Evolutionary conservation across 495 filamentous ascomycete species (phyloP), one percentile per base, ranked within the genome.

Genomic region (Pseudevernia furfuracea): DNA sequence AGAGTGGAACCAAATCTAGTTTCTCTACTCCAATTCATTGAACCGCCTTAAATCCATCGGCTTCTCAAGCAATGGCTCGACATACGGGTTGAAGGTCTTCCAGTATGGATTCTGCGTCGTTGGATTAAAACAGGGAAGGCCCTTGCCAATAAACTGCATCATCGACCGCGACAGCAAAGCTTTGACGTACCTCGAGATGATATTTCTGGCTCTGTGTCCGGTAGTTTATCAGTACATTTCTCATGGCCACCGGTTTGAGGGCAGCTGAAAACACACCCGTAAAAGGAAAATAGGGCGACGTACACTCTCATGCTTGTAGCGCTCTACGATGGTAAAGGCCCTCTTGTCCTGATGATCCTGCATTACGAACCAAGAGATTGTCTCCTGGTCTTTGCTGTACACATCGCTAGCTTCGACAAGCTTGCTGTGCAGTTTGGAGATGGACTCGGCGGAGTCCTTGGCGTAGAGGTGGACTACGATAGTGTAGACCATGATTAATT

Each of bases 311-410:
- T 32, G 25, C 49, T 53, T 28, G 28, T 30, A 53, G 14, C 49
- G 80, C 78, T 89, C 86, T 61, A 88, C 85, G 67, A 89, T 86
- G 8, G 83, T 85, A 74, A 89, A 88, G 43, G 84, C 83, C 68
- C 85, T 79, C 62, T 77, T 77, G 72, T 88, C 86, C 67, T 81
- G 75, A 55, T 83, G 76, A 65, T 81, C 82, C 72, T 88, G 85
- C 86, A 87, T 85, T 44, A 86, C 84, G 73, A 84, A 82, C 85
- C 86, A 89, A 23, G 81, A 80, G 61, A 87, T 68, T 1, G 84
- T 86, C 78, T 88, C 86, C 71, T 82, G 82, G 75, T 88, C 85
- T 67, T 85, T 78, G 58, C 80, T 81, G 75, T 87, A 88, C 39
- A 87, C 78, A 66, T 79, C 76, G 11, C 81, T 82, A 19, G 85